Percentiles rank a stretch among this genome's conserved stretches.
Conservation (phyloP, 2,329 filamentous ascomycete genomes). For the Fusarium camptoceras region DNA sequence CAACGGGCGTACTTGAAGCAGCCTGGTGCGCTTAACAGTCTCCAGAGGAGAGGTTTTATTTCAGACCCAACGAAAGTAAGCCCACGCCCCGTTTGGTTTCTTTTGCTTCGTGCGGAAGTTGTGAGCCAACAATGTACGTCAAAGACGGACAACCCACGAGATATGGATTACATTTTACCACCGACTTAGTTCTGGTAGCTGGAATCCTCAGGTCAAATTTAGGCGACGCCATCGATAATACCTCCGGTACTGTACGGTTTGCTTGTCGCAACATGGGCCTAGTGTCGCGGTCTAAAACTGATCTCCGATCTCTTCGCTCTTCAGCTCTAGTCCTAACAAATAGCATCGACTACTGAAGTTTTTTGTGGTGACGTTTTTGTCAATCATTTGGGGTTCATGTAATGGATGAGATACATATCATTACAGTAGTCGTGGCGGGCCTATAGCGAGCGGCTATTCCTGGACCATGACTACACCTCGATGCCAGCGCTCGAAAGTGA, state of each 20-base stretch:
- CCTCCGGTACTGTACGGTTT: background rate
- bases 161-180: background rate
- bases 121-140: background rate
- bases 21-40: background rate
- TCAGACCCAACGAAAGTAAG: background rate
- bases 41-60: background rate
- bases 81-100: background rate
- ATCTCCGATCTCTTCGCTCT: slow-evolving; percentile 1
- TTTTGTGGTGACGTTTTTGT: slow-evolving; percentile 2
- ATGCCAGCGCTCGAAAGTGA: background rate
- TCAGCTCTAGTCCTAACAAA: background rate
- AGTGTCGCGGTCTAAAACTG: background rate
- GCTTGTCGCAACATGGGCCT: background rate
- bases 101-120: background rate
- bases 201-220: background rate
- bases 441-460: background rate
- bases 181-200: background rate
- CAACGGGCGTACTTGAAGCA: background rate
- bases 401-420: slow-evolving; percentile 8
- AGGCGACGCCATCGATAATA: background rate
- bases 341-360: background rate
- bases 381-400: slow-evolving; percentile 8
- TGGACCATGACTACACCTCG: background rate
- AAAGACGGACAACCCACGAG: background rate
- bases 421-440: background rate